phyloP scores from a whole-genome alignment of 768 basidiomycete species.

The Candolleomyces aberdarensis region DNA sequence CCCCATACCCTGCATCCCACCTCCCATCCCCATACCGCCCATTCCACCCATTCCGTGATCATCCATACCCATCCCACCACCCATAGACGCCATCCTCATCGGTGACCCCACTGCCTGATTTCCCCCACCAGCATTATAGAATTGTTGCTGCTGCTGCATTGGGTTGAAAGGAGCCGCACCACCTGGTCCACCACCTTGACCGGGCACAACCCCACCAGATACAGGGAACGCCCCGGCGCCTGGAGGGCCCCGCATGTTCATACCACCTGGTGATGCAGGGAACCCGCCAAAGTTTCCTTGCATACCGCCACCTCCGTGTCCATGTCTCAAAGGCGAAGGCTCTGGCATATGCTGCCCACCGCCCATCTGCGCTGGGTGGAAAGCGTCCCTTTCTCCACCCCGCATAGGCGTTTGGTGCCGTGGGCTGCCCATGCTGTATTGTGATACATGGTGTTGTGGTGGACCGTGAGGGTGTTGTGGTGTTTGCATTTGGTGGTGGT shows the following conservation, averaged over 20 bases:
- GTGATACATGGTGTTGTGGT: constrained; percentile 15
- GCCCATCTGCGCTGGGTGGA: constrained; percentile 24
- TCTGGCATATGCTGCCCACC: constrained; percentile 11
- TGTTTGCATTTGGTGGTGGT: constrained; percentile 27
- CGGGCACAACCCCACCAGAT: constrained; percentile 1
- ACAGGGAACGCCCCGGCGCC: not conserved
- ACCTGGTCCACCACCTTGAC: constrained; percentile 17
- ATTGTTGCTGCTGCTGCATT: constrained; percentile 10
- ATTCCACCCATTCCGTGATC: constrained; percentile 21
- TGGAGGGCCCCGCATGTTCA: constrained; percentile 15
- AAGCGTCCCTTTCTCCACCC: constrained; percentile 23
- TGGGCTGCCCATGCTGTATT: constrained; percentile 17
- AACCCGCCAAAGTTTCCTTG: constrained; percentile 24
- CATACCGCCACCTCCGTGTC: constrained; percentile 12
- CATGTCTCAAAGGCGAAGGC: constrained; percentile 6
- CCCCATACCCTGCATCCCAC: constrained; percentile 23
- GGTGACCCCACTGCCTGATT: constrained; percentile 25
- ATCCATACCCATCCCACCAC: constrained; percentile 17
- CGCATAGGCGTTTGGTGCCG: constrained; percentile 31
- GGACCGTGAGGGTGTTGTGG: constrained; percentile 20
- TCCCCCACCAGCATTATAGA: constrained; percentile 6
- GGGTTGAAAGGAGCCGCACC: constrained; percentile 25
- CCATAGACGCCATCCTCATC: constrained; percentile 32
- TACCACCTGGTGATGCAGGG: constrained; percentile 21
- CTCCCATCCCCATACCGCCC: constrained; percentile 29